phyloP scores from a whole-genome alignment of 2,329 filamentous ascomycete genomes.

The Rutstroemia sydowiana region DNA sequence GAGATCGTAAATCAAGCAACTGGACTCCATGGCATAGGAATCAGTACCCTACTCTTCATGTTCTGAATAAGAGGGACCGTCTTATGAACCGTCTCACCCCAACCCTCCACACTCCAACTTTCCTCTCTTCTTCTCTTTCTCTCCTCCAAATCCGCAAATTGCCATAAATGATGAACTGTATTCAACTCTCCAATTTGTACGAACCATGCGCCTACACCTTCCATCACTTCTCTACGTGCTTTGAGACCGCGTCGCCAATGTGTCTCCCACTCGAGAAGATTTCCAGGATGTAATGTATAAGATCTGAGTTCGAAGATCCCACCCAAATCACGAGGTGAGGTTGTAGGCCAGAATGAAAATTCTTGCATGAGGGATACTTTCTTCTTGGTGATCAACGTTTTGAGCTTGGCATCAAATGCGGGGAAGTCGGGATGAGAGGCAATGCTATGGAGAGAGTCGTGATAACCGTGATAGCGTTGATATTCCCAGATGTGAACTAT shows the following conservation, averaged over 20 bases:
- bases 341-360: constrained; percentile 99
- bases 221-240: constrained; percentile 93
- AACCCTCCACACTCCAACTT: constrained; percentile 92
- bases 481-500: constrained; percentile 99
- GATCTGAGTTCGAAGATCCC: constrained; percentile 94
- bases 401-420: constrained; percentile 78
- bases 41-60: constrained; percentile 90
- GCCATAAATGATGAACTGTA: constrained; percentile 96
- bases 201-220: constrained; percentile 97
- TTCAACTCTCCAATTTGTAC: constrained; percentile 97
- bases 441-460: constrained; percentile 82
- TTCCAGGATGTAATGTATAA: constrained; percentile 92
- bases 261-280: constrained; percentile 96
- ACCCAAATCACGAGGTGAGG: constrained; percentile 78
- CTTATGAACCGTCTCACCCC: constrained; percentile 97
- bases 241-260: constrained; percentile 92
- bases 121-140: constrained; percentile 83
- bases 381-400: constrained; percentile 77
- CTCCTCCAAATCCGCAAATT: constrained; percentile 95
- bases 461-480: constrained; percentile 92
- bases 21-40: constrained; percentile 95
- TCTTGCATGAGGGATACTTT: constrained; percentile 95
- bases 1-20: constrained; percentile 43
- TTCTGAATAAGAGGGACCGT: constrained; percentile 93
- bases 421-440: constrained; percentile 75